phyloP scores from a whole-genome alignment of 2,329 filamentous ascomycete species.

The Albifimbria verrucaria region DNA sequence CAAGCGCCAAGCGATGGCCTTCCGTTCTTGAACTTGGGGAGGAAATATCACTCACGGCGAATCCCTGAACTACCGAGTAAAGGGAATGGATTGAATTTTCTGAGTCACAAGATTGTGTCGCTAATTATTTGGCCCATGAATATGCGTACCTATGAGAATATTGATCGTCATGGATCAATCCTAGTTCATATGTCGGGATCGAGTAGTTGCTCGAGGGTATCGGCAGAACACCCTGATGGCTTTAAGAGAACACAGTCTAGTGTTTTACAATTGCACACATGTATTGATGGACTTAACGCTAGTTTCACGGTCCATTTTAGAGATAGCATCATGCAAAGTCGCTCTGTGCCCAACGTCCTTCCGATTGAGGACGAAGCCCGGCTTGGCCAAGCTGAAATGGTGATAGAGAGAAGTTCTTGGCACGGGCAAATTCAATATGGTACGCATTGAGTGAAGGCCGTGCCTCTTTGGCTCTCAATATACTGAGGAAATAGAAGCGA shows the following conservation, averaged over 20 bases:
- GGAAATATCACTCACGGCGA: neutral
- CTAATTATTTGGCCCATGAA: neutral
- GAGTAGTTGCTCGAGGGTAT: no score
- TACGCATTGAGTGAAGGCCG: neutral
- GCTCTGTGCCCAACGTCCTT: neutral
- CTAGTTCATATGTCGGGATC: neutral
- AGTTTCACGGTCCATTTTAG: neutral
- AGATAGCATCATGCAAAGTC: neutral
- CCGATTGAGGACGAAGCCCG: neutral
- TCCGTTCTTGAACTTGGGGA: neutral
- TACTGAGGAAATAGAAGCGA: neutral
- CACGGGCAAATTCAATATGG: neutral
- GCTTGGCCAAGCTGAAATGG: neutral
- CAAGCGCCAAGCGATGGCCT: constrained; percentile 1
- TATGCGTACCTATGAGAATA: neutral
- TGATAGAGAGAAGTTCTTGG: neutral
- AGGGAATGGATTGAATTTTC: neutral
- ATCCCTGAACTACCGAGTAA: neutral
- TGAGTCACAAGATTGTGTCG: neutral
- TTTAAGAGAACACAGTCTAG: neutral
- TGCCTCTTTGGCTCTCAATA: neutral
- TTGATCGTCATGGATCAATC: neutral
- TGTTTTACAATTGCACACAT: neutral
- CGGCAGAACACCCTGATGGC: neutral
- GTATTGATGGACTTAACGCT: neutral